Evolutionary conservation across 306 rosid genomes (phyloP).

Genomic region (Pueraria montana): DNA sequence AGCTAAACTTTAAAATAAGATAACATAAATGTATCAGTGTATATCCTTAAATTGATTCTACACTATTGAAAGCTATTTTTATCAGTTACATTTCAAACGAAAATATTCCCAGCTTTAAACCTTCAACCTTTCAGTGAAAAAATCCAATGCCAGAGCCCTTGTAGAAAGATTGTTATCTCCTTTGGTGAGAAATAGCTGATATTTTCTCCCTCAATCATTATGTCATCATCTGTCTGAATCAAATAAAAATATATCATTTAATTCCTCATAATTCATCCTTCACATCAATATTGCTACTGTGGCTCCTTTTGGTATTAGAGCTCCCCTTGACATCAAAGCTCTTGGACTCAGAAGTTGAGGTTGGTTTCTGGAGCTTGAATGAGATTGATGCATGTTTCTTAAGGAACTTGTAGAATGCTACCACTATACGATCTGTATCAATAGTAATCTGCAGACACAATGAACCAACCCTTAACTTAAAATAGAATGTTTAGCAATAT

Average conservation of each 20-base stretch:
- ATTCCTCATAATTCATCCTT: constrained; percentile 84
- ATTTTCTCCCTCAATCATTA: constrained; percentile 41
- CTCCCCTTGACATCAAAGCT: constrained; percentile 62
- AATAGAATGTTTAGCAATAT: too few species aligned
- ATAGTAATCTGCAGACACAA: constrained; percentile 73
- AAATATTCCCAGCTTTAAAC: too few species aligned
- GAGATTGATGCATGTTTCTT: constrained; percentile 95
- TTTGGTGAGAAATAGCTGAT: constrained; percentile 7
- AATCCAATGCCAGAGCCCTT: too few species aligned
- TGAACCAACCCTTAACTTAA: too few species aligned
- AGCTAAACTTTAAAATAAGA: too few species aligned
- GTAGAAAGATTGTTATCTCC: too few species aligned
- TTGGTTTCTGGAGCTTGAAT: constrained; percentile 94
- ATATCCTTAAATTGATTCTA: too few species aligned
- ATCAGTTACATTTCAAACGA: too few species aligned
- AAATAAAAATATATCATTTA: constrained; percentile 18
- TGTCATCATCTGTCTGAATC: constrained; percentile 41
- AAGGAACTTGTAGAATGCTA: constrained; percentile 90
- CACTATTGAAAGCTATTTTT: too few species aligned
- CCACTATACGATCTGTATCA: constrained; percentile 90
- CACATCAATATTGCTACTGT: constrained; percentile 56
- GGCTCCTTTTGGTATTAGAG: constrained; percentile 50
- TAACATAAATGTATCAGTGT: too few species aligned
- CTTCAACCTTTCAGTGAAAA: too few species aligned
- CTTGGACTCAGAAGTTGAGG: constrained; percentile 59